Evolutionary conservation across 768 basidiomycete genomes (phyloP).

Genomic region (Suillus spraguei): DNA sequence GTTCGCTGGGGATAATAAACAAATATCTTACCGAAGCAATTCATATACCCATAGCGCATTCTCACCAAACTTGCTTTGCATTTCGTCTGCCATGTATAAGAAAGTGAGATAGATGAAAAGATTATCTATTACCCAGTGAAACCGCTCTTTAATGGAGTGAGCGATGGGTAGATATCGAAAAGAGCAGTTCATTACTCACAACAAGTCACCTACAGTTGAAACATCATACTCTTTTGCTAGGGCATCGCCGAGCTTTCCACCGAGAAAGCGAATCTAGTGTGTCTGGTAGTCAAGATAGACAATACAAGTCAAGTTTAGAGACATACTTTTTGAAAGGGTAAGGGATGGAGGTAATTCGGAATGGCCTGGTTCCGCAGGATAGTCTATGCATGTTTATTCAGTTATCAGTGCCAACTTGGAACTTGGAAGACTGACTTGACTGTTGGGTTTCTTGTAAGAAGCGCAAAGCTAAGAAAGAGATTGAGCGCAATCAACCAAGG

Average conservation of each 20-base stretch:
- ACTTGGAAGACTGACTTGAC: conserved; percentile 56
- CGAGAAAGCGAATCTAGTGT: conserved; percentile 85
- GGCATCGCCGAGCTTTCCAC: conserved; percentile 91
- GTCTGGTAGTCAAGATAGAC: conserved; percentile 7
- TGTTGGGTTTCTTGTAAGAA: conserved; percentile 89
- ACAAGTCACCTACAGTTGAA: conserved; percentile 85
- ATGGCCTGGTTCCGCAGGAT: conserved; percentile 84
- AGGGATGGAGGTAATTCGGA: conserved; percentile 78
- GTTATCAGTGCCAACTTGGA: not conserved
- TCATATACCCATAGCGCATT: conserved; percentile 92
- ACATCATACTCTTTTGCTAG: conserved; percentile 88
- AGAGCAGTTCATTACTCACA: conserved; percentile 52
- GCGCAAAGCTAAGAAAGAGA: conserved; percentile 65
- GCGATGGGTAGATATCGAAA: not conserved
- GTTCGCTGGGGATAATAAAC: not conserved
- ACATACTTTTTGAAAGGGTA: conserved; percentile 84
- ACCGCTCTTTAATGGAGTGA: conserved; percentile 44
- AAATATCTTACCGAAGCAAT: conserved; percentile 66
- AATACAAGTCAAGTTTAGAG: conserved; percentile 5
- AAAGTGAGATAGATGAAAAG: conserved; percentile 1
- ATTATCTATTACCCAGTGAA: conserved; percentile 48
- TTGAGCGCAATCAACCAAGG: conserved; percentile 6
- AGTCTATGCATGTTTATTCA: conserved; percentile 49
- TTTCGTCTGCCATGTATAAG: conserved; percentile 53
- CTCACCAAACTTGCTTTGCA: conserved; percentile 82